phyloP scores from a whole-genome alignment of 78 protist genomes.

The Dictyostelium discoideum region DNA sequence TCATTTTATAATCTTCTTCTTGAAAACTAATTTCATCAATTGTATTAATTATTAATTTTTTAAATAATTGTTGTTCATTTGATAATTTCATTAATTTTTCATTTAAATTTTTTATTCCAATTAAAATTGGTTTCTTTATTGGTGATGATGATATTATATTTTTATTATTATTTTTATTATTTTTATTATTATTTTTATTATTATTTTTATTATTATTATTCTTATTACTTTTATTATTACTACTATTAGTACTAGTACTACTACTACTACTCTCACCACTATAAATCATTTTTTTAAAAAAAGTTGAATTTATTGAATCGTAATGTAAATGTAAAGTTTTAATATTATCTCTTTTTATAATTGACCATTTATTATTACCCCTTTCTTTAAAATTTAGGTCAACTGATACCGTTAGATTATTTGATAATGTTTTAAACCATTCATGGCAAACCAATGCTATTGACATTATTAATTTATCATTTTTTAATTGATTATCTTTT shows the following conservation, averaged over 20 bases:
- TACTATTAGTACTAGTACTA: background rate
- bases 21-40: background rate
- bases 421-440: conserved; percentile 10
- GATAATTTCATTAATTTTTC: background rate
- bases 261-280: background rate
- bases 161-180: background rate
- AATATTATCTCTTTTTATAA: background rate
- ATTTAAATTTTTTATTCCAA: background rate
- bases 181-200: background rate
- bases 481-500: background rate
- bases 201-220: background rate
- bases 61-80: background rate
- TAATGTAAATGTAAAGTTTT: background rate
- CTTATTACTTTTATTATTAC: background rate
- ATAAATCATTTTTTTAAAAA: background rate
- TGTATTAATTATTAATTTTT: background rate
- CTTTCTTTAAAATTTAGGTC: background rate
- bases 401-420: background rate
- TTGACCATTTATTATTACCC: background rate
- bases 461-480: background rate
- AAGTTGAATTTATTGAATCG: background rate
- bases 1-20: background rate
- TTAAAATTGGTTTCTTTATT: background rate
- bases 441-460: background rate
- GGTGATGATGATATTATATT: background rate